phyloP scores from a whole-genome alignment of 352 stramenopile genomes.

The Pythium folliculosum region DNA sequence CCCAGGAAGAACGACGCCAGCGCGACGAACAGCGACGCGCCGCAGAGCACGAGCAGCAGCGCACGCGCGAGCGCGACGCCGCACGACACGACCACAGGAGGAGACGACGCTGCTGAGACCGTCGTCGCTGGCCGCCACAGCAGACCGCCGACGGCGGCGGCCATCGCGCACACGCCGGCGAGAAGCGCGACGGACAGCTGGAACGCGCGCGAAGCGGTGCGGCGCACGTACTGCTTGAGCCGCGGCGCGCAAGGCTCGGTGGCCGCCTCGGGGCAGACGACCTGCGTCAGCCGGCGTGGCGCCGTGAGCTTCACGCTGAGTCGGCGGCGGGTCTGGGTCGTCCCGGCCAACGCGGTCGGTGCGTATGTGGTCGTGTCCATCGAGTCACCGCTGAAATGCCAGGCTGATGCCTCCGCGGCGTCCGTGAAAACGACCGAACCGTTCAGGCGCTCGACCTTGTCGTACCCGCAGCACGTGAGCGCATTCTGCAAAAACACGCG shows the following conservation, averaged over 20 bases:
- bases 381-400: constrained; percentile 11
- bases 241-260: constrained; percentile 18
- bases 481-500: constrained; percentile 32
- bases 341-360: not conserved
- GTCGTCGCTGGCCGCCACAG: constrained; percentile 16
- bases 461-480: constrained; percentile 30
- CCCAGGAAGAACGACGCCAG: constrained; percentile 31
- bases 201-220: constrained; percentile 18
- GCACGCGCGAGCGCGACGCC: not conserved
- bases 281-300: constrained; percentile 20
- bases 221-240: constrained; percentile 24
- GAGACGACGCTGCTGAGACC: not conserved
- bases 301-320: constrained; percentile 13
- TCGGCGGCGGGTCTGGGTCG: constrained; percentile 7
- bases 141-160: constrained; percentile 18
- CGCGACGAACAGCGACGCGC: constrained; percentile 15
- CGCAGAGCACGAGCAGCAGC: constrained; percentile 4
- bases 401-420: constrained; percentile 17
- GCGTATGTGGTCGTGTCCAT: constrained; percentile 8
- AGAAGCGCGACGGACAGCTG: constrained; percentile 18
- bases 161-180: not conserved
- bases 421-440: constrained; percentile 24
- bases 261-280: constrained; percentile 12
- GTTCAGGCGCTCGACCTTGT: constrained; percentile 23
- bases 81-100: not conserved